Evolutionary conservation across 352 stramenopile genomes (phyloP), one percentile per base, ranked within the genome.

Genomic region (Phytopythium litorale): DNA sequence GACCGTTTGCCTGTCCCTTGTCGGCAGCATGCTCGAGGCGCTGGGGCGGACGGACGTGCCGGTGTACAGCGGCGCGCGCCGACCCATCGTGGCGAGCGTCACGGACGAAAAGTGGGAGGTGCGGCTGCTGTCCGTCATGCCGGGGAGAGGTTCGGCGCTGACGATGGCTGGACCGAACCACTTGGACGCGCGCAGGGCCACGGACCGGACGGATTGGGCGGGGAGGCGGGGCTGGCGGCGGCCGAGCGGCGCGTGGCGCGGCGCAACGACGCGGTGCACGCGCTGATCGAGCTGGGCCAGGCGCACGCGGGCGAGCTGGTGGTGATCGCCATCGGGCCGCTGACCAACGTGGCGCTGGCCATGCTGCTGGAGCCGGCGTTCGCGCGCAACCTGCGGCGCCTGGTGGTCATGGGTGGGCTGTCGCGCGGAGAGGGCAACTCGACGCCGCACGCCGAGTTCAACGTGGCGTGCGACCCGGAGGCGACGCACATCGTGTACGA

Each of bases 401-500:
- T 92, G 19, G 71, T 90, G 19, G 67, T 90, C 65, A 94, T 94
- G 86, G 84, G 86, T 11, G 84, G 84, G 23, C 69, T 86, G 37
- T 87, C 79, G 42, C 75, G 76, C 12, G 84, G 82, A n/a, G 65
- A 87, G 33, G 84, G 82, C 40, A 94, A 93, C 70, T 58, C 80
- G 45, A 92, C 82, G 35, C 51, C 71, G 25, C 76, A 92, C 66
- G 58, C 79, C 0, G 86, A 94, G 63, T 94, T 91, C 61, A 94
- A 94, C 65, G 81, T 91, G 19, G 79, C 73, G 43, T 92, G 84
- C 62, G 86, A 94, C 65, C 86, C 86, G 7, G 86, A 94, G 64
- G 86, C 86, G 1, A 87, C 84, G 18, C 67, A 79, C 55, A 92
- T 91, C 25, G 76, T 92, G 28, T 82, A 87, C 48, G 63, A 87